Percentiles rank a stretch among this genome's conserved stretches.
Conservation (phyloP, 169 alveolate genomes). For the Amoebophrya sp. region DNA sequence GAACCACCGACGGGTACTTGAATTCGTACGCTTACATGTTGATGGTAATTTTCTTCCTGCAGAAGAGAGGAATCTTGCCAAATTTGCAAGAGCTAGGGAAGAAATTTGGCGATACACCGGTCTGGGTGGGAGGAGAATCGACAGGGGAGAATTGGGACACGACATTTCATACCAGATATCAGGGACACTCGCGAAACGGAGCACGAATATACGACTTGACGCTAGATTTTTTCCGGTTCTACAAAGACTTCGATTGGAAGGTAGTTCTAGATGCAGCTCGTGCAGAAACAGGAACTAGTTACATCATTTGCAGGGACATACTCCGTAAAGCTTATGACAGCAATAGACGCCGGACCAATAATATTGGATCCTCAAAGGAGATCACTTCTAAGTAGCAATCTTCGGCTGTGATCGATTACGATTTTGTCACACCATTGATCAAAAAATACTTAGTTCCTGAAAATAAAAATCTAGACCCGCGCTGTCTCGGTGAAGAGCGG, state of each 20-base stretch:
- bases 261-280: too few relatives aligned
- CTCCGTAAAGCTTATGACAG: too few relatives aligned
- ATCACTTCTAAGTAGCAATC: too few relatives aligned
- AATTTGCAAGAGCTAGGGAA: not conserved
- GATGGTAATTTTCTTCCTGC: not conserved
- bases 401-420: too few relatives aligned
- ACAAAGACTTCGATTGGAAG: not conserved
- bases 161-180: too few relatives aligned
- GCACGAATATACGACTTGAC: not conserved
- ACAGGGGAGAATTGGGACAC: not conserved
- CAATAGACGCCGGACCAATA: too few relatives aligned
- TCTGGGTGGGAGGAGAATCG: not conserved
- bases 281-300: too few relatives aligned
- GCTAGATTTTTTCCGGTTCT: not conserved
- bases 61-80: not conserved
- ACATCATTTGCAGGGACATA: too few relatives aligned
- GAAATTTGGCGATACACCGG: not conserved
- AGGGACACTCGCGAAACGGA: too few relatives aligned
- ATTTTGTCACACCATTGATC: too few relatives aligned
- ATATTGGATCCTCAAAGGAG: too few relatives aligned
- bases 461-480: not conserved
- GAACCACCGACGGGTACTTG: not conserved
- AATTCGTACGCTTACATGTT: not conserved
- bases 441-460: too few relatives aligned
- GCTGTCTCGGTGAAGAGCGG: not conserved